A percentile compares a stretch with the other conserved stretches of the same genome.
phyloP scores from a whole-genome alignment of 345 rosid species.

The Eucalyptus tenuipes region DNA sequence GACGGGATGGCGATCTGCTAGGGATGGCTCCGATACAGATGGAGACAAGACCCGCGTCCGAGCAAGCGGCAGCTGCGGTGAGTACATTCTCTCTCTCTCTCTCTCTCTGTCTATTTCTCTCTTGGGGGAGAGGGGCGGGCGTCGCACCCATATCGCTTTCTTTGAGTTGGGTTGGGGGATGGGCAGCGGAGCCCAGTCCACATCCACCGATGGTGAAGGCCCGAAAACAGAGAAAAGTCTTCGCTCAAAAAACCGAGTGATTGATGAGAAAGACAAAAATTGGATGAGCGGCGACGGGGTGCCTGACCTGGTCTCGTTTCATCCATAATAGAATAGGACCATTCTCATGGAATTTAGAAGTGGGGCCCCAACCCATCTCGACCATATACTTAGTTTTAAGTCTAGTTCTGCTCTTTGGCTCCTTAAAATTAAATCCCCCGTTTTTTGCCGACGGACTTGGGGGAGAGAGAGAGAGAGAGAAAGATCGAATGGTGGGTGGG shows the following conservation, averaged over 20 bases:
- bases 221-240: not conserved
- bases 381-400: too few species aligned
- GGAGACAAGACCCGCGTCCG: conserved; percentile 12
- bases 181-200: not conserved
- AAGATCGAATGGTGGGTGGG: too few species aligned
- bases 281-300: not conserved
- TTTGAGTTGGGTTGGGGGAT: not conserved
- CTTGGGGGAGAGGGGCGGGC: not conserved
- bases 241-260: too few species aligned
- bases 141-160: not conserved
- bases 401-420: not conserved
- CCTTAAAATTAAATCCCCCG: not conserved
- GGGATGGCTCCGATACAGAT: conserved; percentile 10
- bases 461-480: too few species aligned
- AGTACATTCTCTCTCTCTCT: conserved; percentile 9
- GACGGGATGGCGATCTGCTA: conserved; percentile 1
- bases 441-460: too few species aligned
- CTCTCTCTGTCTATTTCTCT: not conserved
- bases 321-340: too few species aligned
- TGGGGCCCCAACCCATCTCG: not conserved
- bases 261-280: not conserved
- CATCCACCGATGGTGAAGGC: not conserved
- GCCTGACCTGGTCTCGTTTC: not conserved
- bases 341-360: not conserved
- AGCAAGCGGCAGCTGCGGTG: conserved; percentile 21